Base-by-base conservation (phyloP, 1,284 basidiomycete genomes). In the Puccinia triticina region DNA sequence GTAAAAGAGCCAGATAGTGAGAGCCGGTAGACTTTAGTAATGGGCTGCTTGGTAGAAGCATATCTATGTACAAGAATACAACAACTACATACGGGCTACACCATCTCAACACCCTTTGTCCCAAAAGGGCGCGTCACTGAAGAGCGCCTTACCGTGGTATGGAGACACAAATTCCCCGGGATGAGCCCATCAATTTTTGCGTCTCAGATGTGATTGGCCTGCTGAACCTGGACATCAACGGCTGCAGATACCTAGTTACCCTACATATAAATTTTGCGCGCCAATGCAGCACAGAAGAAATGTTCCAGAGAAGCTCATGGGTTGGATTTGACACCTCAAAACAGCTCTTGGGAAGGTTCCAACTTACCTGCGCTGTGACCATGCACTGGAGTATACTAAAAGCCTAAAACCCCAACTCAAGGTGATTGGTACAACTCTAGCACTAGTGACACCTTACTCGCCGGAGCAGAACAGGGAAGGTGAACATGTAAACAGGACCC, bases 181-280 rank as follows among this genome's bases (percentile, higher is more conserved):
- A n/a, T n/a, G n/a, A 32, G 11, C 57, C 57, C 23, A 7, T 61
- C 7, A 21, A 61, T 21, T 61, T 61, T 7, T 61, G 23, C 11
- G 21, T 61, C 8, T 8, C n/a, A 11, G 67, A 71, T 16, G 67
- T 71, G 1, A 26, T 26, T 14, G 67, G 67, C 5, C 67, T 34
- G 1, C 40, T 71, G 18, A 18, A 32, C 18, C 21, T 16, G 11
- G 67, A 71, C 34, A 14, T 43, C 12, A 43, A 32, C 32, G 67
- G 67, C 1, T 40, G 46, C 46, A 16, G 67, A 1, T 71, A 37
- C n/a, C 18, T 40, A 12, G 14, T 71, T 3, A 71, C 67, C 1
- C 16, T 71, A 78, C 77, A 29, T 73, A 73, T 21, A 53, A n/a
- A 16, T 73, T 53, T 46, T 50, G 46, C 32, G 71, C 43, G 7